A percentile compares a stretch with the other conserved stretches of the same genome.
Evolutionary conservation across 768 basidiomycete genomes (phyloP).

Genomic region (Neoboletus brunneissimus): DNA sequence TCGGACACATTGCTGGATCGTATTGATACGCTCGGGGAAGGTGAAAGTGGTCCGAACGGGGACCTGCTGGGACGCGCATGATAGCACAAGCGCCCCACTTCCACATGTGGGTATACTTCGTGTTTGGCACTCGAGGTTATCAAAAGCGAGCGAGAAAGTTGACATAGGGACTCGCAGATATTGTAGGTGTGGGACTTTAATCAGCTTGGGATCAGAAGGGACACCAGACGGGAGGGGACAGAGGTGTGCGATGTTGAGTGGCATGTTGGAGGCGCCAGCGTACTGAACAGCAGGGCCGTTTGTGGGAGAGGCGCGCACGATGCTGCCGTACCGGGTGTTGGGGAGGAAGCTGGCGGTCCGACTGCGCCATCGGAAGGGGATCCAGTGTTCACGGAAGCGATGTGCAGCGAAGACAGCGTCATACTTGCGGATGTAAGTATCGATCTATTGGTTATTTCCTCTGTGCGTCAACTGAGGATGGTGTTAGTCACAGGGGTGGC

Average conservation of each 20-base stretch:
- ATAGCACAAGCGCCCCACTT: conserved; percentile 37
- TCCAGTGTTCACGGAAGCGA: conserved; percentile 29
- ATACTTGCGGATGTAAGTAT: conserved; percentile 47
- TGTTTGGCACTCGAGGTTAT: conserved; percentile 43
- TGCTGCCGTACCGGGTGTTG: conserved; percentile 45
- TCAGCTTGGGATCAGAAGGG: conserved; percentile 37
- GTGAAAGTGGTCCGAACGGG: conserved; percentile 51
- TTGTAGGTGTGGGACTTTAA: conserved; percentile 54
- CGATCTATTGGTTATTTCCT: background rate
- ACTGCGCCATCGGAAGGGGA: conserved; percentile 5
- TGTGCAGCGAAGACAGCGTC: conserved; percentile 59
- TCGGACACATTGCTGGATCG: conserved; percentile 35
- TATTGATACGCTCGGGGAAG: conserved; percentile 18
- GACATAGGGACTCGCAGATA: conserved; percentile 14
- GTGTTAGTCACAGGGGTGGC: conserved; percentile 20
- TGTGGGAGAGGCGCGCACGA: conserved; percentile 39
- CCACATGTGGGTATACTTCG: conserved; percentile 56
- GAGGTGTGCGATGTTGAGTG: conserved; percentile 17
- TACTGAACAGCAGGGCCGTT: conserved; percentile 39
- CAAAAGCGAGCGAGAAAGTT: conserved; percentile 7
- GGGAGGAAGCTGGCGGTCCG: conserved; percentile 24
- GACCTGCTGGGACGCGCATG: conserved; percentile 45
- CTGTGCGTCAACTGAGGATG: background rate
- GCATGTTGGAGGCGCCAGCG: conserved; percentile 26
- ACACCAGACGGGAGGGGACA: conserved; percentile 3